Base-by-base conservation (phyloP, 345 rosid genomes). In the Anastatica hierochuntica region DNA sequence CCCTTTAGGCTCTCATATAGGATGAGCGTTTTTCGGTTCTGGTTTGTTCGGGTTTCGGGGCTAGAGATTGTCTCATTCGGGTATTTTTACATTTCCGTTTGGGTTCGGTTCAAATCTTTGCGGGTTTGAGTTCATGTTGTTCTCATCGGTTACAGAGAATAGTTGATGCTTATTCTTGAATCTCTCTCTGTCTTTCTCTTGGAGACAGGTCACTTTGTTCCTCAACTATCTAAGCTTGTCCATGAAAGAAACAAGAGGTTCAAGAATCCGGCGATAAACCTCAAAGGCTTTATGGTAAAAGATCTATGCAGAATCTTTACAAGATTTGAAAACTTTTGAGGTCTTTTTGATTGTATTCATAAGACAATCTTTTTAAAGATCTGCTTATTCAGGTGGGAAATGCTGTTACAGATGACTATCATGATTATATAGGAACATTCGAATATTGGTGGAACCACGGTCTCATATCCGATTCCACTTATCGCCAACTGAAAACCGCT, bases 371-470 rank as follows among this genome's bases (percentile, higher is more conserved):
- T 35, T 35, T 29, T 2, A 34, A 18, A 19, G 0, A 27, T 36
- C 46, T 49, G 68, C 55, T 50, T 59, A 49, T 49, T 50, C 68
- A 92, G 98, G 96, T 88, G 33, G 96, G 98, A 50, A 92, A 88
- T 73, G 98, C 90, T 31, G 94, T 92, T 53, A 92, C 84, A 2
- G 98, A 92, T 77, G 98, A 88, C 70, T 77, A 81, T 67, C 77
- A 83, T 69, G 97, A 88, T 58, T 65, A 30, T 4, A 39, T 81
- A 33, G 98, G 98, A 46, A 88, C 96, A 34, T 92, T 92, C 16
- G 94, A 92, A 58, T 92, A 83, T 58, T 88, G 97, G 95, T 92
- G 98, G 97, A 79, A 84, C 42, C 98, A 88, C 30, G 98, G 97
- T 53, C 75, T 92, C 66, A 83, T 88, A 52, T 88, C 97, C 6